A percentile compares a stretch with the other conserved stretches of the same genome.
These are phyloP conservation scores for Lentinula aciculospora DNA, from an alignment of 768 basidiomycete genomes.

Conservation along the genomic window DNA sequence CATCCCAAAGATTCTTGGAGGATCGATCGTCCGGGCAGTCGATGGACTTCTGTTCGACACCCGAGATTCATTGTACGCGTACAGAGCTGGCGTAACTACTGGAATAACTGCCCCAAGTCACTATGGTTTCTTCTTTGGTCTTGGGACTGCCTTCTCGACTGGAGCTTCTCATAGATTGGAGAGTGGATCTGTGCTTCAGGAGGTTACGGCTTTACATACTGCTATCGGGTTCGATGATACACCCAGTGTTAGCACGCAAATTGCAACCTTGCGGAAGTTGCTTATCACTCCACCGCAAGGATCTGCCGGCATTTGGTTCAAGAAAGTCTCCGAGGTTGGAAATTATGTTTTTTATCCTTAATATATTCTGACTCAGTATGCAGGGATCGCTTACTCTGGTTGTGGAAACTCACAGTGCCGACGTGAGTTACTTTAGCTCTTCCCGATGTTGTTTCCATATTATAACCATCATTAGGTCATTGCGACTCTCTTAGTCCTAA, in stretches of 20 bases:
- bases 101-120: slow-evolving; percentile 59
- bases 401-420: slow-evolving; percentile 69
- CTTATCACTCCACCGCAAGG: slow-evolving; percentile 40
- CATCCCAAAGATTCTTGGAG: slow-evolving; percentile 47
- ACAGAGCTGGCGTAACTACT: slow-evolving; percentile 65
- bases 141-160: slow-evolving; percentile 63
- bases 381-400: slow-evolving; percentile 74
- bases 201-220: slow-evolving; percentile 63
- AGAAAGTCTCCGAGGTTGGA: slow-evolving; percentile 36
- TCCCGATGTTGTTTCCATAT: neutral
- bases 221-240: slow-evolving; percentile 42
- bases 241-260: slow-evolving; percentile 74
- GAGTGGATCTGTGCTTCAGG: slow-evolving; percentile 56
- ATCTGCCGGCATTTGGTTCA: slow-evolving; percentile 37
- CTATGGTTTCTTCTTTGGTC: slow-evolving; percentile 48
- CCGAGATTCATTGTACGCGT: slow-evolving; percentile 68
- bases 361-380: neutral
- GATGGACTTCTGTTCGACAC: slow-evolving; percentile 72
- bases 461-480: slow-evolving; percentile 35
- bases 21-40: slow-evolving; percentile 54
- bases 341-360: neutral
- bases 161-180: slow-evolving; percentile 56
- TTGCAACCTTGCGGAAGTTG: slow-evolving; percentile 64
- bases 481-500: slow-evolving; percentile 66
- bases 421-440: slow-evolving; percentile 22